Conservation (phyloP, 495 filamentous ascomycete genomes). For the Hypomontagnella submonticulosa region DNA sequence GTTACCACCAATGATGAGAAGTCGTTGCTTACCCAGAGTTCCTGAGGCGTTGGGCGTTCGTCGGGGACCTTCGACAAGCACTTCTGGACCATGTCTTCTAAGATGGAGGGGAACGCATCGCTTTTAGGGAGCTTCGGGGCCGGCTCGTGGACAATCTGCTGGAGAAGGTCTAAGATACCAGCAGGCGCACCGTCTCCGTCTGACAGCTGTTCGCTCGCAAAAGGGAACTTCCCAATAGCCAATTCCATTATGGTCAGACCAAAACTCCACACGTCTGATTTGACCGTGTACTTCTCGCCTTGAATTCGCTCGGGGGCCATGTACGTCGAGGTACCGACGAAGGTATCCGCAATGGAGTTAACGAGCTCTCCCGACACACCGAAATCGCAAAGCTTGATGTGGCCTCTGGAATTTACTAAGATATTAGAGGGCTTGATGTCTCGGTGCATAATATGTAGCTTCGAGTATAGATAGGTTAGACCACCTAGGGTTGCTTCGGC, state of each 20-base stretch:
- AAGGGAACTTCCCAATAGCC: slow-evolving; percentile 95
- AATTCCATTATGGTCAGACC: slow-evolving; percentile 96
- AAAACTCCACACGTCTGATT: slow-evolving; percentile 98
- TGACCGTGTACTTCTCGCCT: slow-evolving; percentile 95
- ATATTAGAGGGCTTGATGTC: slow-evolving; percentile 99
- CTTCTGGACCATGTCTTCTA: slow-evolving; percentile 97
- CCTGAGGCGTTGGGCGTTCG: slow-evolving; percentile 87
- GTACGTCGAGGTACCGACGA: slow-evolving; percentile 97
- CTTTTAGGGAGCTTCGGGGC: slow-evolving; percentile 94
- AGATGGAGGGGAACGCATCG: slow-evolving; percentile 92
- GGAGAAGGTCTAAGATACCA: slow-evolving; percentile 93
- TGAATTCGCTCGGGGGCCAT: slow-evolving; percentile 99
- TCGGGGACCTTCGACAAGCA: slow-evolving; percentile 90
- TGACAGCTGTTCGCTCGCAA: slow-evolving; percentile 74
- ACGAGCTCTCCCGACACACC: slow-evolving; percentile 95
- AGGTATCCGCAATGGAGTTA: slow-evolving; percentile 97
- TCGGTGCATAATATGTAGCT: slow-evolving; percentile 96
- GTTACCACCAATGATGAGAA: background rate
- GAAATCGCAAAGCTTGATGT: slow-evolving; percentile 98
- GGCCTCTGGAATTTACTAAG: slow-evolving; percentile 89
- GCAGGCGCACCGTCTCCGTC: slow-evolving; percentile 80
- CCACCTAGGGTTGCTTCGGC: slow-evolving; percentile 96
- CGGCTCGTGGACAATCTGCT: slow-evolving; percentile 97
- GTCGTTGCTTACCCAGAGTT: slow-evolving; percentile 71
- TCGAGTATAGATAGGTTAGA: slow-evolving; percentile 91